Evolutionary conservation across 2,329 filamentous ascomycete genomes (phyloP).

Genomic region (Karstenula rhodostoma): DNA sequence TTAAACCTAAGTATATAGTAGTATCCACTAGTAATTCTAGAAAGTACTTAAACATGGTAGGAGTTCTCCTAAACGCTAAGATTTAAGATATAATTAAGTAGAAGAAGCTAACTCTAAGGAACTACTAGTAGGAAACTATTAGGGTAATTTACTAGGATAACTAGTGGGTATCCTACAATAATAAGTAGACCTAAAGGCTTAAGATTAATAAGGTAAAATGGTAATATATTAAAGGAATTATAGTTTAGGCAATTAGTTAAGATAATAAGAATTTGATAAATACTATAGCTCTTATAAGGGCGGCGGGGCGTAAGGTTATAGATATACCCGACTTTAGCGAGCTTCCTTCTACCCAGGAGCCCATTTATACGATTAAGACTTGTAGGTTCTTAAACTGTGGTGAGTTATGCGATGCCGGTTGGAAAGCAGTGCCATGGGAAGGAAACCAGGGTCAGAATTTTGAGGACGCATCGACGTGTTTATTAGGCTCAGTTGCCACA

Average conservation of each 20-base stretch:
- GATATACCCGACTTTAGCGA: too few relatives aligned
- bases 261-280: neutral
- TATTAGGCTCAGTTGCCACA: too few relatives aligned
- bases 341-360: too few relatives aligned
- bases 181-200: slow-evolving; percentile 44
- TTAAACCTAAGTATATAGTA: slow-evolving; percentile 16
- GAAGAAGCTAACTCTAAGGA: slow-evolving; percentile 9
- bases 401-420: too few relatives aligned
- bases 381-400: too few relatives aligned
- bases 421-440: too few relatives aligned
- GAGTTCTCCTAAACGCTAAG: slow-evolving; percentile 27
- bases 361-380: too few relatives aligned
- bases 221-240: slow-evolving; percentile 36
- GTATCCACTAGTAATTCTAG: slow-evolving; percentile 11
- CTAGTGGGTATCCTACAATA: slow-evolving; percentile 53
- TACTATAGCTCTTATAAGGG: too few relatives aligned
- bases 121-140: slow-evolving; percentile 27
- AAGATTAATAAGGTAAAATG: slow-evolving; percentile 44
- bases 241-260: slow-evolving; percentile 33
- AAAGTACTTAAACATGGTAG: slow-evolving; percentile 16
- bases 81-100: slow-evolving; percentile 26
- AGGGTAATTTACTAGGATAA: slow-evolving; percentile 44
- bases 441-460: too few relatives aligned
- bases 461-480: too few relatives aligned
- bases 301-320: too few relatives aligned